A percentile compares a stretch with the other conserved stretches of the same genome.
Evolutionary conservation across 176 grass and related monocot genomes (phyloP).

Genomic region (Aegilops tauschii): DNA sequence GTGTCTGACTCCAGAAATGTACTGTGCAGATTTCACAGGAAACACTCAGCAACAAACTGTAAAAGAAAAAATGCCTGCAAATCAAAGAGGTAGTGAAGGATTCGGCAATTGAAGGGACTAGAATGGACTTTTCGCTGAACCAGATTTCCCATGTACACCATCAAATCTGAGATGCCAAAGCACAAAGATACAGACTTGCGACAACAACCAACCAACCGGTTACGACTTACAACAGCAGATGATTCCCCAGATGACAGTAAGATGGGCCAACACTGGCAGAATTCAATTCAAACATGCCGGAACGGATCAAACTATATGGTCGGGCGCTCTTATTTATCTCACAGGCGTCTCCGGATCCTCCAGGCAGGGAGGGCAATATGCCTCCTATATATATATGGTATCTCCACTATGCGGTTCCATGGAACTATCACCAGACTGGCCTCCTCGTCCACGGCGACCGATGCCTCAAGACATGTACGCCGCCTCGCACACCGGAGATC

Average conservation of each 20-base stretch:
- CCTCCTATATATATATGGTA: neutral
- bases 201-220: neutral
- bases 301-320: neutral
- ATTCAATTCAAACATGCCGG: neutral
- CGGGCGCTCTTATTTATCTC: slow-evolving; percentile 1
- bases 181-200: neutral
- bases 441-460: neutral
- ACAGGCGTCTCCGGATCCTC: neutral
- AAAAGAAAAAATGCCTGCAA: no score
- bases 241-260: neutral
- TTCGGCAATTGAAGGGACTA: no score
- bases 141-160: neutral
- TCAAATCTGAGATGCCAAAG: neutral
- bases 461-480: neutral
- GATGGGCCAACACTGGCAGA: neutral
- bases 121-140: neutral
- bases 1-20: no score
- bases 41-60: no score
- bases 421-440: neutral
- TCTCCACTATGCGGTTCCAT: slow-evolving; percentile 25
- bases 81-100: no score
- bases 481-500: neutral
- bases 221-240: neutral
- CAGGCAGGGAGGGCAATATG: neutral
- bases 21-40: no score